Evolutionary conservation across 352 stramenopile species (phyloP), one percentile per base, ranked within the genome.

Genomic region (Globisporangium paddicum): DNA sequence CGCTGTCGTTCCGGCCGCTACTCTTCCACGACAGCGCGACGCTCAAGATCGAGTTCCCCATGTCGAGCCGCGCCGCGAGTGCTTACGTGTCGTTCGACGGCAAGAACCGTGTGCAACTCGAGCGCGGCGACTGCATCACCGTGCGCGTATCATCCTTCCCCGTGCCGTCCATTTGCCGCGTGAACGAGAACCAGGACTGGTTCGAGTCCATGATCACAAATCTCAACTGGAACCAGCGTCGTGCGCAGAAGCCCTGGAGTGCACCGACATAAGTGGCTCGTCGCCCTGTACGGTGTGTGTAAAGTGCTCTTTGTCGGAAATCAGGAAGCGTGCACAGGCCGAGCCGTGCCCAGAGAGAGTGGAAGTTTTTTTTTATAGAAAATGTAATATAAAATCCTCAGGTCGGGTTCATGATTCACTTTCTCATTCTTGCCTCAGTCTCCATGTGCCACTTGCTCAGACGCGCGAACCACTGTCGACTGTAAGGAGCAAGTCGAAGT

Each of bases 81-180:
- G 92, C 87, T 41, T 96, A 89, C 66, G 86, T 96, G 16, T 96
- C 87, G 21, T 97, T 97, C 58, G 90, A 97, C 71, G 90, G 90
- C 60, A 95, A 96, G 69, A 90, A 94, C 66, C 86, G 87, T 37
- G 77, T 95, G 55, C 80, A 83, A n/a, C 75, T 97, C 52, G 77
- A 92, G 45, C 81, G 80, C 52, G 90, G 90, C 32, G 90, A 97
- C 63, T 77, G 71, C 44, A 81, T 97, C 41, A 76, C 93, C 35
- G 84, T 97, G 23, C 81, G 82, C 49, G 85, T 95, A 30, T 96
- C 87, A 42, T 90, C 88, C 45, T 97, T 81, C 69, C 90, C 90
- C 19, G 63, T 97, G 48, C 88, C 90, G 8, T 92, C 81, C 21
- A 86, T 97, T 48, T 96, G 86, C 64, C 74, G 73, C 42, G 66